These are phyloP conservation scores for Exophiala aquamarina DNA, from an alignment of 2,329 filamentous ascomycete species.

Conservation along the genomic window DNA sequence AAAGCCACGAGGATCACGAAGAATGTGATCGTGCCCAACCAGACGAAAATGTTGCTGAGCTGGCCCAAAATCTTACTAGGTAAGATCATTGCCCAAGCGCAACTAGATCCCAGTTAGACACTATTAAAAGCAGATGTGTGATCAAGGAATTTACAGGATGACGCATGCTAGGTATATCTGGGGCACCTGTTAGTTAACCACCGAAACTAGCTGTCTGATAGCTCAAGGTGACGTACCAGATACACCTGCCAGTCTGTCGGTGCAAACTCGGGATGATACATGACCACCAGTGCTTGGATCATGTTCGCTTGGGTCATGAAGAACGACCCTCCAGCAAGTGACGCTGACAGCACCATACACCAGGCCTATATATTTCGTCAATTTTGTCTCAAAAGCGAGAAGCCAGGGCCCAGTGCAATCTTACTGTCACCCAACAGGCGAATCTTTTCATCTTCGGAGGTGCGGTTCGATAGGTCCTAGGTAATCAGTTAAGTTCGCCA, in stretches of 20 bases:
- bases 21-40: constrained; percentile 7
- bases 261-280: constrained; percentile 4
- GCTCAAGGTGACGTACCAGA: background rate
- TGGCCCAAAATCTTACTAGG: constrained; percentile 4
- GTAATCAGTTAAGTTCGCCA: no score
- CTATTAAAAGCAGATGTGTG: background rate
- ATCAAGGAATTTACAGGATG: background rate
- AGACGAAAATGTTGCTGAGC: constrained; percentile 3
- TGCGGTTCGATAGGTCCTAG: background rate
- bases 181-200: background rate
- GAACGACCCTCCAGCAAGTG: constrained; percentile 4
- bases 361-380: constrained; percentile 1
- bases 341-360: constrained; percentile 5
- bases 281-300: constrained; percentile 6
- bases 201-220: background rate
- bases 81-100: constrained; percentile 1
- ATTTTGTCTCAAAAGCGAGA: background rate
- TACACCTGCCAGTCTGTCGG: constrained; percentile 6
- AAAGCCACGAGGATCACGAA: constrained; percentile 8
- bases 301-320: constrained; percentile 10
- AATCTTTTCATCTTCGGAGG: constrained; percentile 3
- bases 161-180: constrained; percentile 5
- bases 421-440: constrained; percentile 5
- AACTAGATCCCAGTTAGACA: background rate
- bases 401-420: background rate